Base-by-base conservation (phyloP, 805 yeast species). In the Candida verbasci region DNA sequence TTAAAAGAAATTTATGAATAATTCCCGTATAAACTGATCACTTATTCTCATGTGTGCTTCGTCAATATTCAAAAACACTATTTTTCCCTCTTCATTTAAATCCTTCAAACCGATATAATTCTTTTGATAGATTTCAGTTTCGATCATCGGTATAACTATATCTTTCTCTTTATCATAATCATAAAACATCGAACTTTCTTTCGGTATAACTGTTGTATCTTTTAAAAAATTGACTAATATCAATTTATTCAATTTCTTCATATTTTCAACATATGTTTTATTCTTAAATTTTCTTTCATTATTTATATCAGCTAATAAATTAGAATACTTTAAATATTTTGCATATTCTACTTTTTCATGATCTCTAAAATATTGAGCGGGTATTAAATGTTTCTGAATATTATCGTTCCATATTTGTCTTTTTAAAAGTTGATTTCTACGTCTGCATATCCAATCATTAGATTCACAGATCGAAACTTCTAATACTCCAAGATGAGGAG, bases 321-420 rank as follows among this genome's bases (percentile, higher is more conserved):
- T 56, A 2, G 88, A 80, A 40, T 72, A 60, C 16, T 68, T 65
- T 43, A 81, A 46, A 51, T 85, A 85, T 12, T 61, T 55, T 0
- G 70, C 78, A 48, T 70, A 73, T 24, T 77, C 65, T 11, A 49
- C 48, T 4, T 31, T 22, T 24, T 12, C 7, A 2, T 77, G 74
- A 50, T 82, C 84, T 41, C 94, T 65, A 55, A 78, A 85, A 51
- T 82, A 86, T 49, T 84, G 93, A 0, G 94, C 93, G 6, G 86
- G 80, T 0, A 85, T 61, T 1, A 82, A 56, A 3, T 70, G 54
- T 7, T 65, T 65, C 50, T 85, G 94, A 0, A 82, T 65, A 6
- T 63, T 62, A 4, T 62, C 62, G 20, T 62, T 56, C 78, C 86
- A 85, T 1, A 84, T 75, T 44, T 80, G 86, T 27, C 56, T 56